A percentile compares a stretch with the other conserved stretches of the same genome.
These are phyloP conservation scores for Aspergillus funiculosus DNA, from an alignment of 495 filamentous ascomycete genomes.

Conservation along the genomic window DNA sequence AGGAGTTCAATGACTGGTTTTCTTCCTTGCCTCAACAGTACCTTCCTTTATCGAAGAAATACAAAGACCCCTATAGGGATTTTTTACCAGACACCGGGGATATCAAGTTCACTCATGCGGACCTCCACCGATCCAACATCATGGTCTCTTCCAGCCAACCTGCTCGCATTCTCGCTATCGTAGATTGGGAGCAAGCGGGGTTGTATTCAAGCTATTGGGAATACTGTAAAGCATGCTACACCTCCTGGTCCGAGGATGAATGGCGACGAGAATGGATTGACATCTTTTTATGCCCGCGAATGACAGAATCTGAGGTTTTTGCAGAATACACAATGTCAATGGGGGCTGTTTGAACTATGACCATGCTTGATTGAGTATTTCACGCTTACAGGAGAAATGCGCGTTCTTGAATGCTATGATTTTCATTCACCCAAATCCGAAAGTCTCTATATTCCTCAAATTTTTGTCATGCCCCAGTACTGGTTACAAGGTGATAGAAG, in stretches of 20 bases:
- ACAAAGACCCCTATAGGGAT: constrained; percentile 32
- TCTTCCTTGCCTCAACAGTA: constrained; percentile 20
- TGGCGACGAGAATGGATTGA: constrained; percentile 30
- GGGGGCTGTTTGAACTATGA: constrained; percentile 24
- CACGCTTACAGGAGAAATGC: too few species aligned
- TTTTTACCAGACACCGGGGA: constrained; percentile 33
- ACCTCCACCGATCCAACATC: constrained; percentile 37
- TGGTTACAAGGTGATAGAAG: too few species aligned
- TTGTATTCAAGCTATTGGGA: constrained; percentile 45
- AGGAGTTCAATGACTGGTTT: constrained; percentile 44
- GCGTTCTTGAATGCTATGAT: too few species aligned
- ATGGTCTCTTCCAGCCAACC: constrained; percentile 30
- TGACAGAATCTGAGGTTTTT: constrained; percentile 19
- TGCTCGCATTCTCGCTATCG: constrained; percentile 26
- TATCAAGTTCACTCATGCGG: constrained; percentile 38
- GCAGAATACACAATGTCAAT: constrained; percentile 27
- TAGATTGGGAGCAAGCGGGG: constrained; percentile 38
- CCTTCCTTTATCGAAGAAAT: constrained; percentile 24
- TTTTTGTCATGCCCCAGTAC: too few species aligned
- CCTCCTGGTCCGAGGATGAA: constrained; percentile 22
- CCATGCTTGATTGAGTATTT: too few species aligned
- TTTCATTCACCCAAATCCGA: too few species aligned
- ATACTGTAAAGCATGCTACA: constrained; percentile 37
- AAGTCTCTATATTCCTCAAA: too few species aligned
- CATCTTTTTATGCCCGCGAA: constrained; percentile 21